phyloP scores from a whole-genome alignment of 2,329 filamentous ascomycete genomes.

The Colletotrichum sp. region DNA sequence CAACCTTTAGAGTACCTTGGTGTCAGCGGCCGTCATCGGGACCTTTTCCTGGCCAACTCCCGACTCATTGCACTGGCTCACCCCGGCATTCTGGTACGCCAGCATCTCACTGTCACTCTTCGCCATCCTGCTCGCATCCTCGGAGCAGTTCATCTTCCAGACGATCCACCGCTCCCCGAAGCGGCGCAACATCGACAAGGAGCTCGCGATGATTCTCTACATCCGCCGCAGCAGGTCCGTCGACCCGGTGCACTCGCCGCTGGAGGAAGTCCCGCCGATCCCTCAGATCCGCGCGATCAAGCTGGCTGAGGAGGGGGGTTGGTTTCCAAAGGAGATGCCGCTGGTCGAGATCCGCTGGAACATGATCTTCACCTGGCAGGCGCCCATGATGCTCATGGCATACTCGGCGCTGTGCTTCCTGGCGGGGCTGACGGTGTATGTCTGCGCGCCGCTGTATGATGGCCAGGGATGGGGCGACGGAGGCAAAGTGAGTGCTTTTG shows the following conservation, averaged over 20 bases:
- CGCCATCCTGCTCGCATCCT: constrained; percentile 30
- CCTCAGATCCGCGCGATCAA: constrained; percentile 18
- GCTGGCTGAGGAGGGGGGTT: constrained; percentile 8
- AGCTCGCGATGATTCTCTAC: constrained; percentile 24
- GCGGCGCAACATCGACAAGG: constrained; percentile 12
- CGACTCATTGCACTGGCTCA: constrained; percentile 27
- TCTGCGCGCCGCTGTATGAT: constrained; percentile 27
- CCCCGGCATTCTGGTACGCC: constrained; percentile 27
- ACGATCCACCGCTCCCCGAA: constrained; percentile 23
- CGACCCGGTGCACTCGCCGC: constrained; percentile 7
- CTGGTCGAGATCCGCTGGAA: constrained; percentile 29
- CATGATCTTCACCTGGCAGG: constrained; percentile 34
- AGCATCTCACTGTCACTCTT: constrained; percentile 30
- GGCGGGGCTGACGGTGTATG: constrained; percentile 25
- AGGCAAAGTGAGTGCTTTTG: constrained; percentile 20
- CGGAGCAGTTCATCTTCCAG: constrained; percentile 30
- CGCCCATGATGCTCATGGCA: constrained; percentile 31
- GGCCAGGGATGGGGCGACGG: constrained; percentile 17
- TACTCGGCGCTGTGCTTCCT: constrained; percentile 29
- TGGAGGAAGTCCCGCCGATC: constrained; percentile 16
- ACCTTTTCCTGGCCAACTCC: constrained; percentile 29
- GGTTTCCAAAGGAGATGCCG: constrained; percentile 19
- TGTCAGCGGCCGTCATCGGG: constrained; percentile 30
- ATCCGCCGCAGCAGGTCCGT: constrained; percentile 10
- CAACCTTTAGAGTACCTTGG: constrained; percentile 24